A percentile compares a stretch with the other conserved stretches of the same genome.
Conservation (phyloP, 2,329 filamentous ascomycete species). For the Scedosporium boydii region DNA sequence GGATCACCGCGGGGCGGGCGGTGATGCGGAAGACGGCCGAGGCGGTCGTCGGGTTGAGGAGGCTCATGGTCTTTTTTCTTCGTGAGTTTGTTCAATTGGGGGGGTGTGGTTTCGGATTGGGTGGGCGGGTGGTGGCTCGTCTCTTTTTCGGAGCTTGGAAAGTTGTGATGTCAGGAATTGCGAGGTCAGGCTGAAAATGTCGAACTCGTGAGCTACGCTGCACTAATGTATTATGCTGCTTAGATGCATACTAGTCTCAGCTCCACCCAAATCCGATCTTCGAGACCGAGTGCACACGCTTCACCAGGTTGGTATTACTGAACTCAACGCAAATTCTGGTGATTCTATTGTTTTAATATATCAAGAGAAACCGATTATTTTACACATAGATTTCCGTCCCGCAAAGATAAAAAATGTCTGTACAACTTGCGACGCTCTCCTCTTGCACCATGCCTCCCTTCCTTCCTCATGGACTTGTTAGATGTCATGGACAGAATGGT, state of each 20-base stretch:
- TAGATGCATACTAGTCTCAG: background rate
- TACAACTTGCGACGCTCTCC: too few species aligned
- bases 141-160: background rate
- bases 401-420: too few species aligned
- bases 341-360: too few species aligned
- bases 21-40: slow-evolving; percentile 1
- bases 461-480: too few species aligned
- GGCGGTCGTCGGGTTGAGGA: slow-evolving; percentile 4
- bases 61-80: background rate
- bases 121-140: background rate
- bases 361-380: too few species aligned
- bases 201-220: background rate
- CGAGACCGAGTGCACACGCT: too few species aligned
- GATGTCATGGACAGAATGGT: too few species aligned
- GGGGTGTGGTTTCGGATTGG: background rate
- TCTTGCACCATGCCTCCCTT: too few species aligned
- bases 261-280: too few species aligned
- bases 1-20: background rate
- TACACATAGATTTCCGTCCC: too few species aligned
- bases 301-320: too few species aligned
- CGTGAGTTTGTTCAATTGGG: background rate
- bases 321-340: too few species aligned
- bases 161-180: slow-evolving; percentile 6
- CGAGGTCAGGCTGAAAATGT: slow-evolving; percentile 3
- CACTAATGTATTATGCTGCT: background rate